phyloP scores from a whole-genome alignment of 805 yeast species.

The Barnettozyma botsteinii region DNA sequence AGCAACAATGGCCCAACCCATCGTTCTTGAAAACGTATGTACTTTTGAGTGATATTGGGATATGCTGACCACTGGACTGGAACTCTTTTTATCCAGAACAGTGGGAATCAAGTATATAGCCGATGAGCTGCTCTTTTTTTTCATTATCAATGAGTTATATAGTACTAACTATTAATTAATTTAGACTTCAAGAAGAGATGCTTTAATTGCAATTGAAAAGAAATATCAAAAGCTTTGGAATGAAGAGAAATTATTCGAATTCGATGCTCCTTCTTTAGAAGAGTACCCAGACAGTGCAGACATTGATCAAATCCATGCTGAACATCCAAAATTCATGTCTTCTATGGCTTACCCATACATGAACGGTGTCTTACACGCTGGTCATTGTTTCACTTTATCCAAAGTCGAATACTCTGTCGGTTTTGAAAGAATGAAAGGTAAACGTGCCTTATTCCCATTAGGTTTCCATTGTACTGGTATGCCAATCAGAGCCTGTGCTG shows the following conservation, averaged over 20 bases:
- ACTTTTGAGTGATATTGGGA: background rate
- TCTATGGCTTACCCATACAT: constrained; percentile 98
- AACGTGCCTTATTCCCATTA: constrained; percentile 85
- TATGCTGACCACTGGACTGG: too few species aligned
- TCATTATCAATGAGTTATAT: background rate
- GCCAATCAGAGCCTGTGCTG: constrained; percentile 96
- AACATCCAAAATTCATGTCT: constrained; percentile 81
- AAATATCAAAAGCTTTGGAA: constrained; percentile 85
- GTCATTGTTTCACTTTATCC: constrained; percentile 92
- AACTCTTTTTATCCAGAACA: too few species aligned
- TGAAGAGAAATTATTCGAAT: constrained; percentile 78
- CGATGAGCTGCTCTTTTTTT: background rate
- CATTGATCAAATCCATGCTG: constrained; percentile 65
- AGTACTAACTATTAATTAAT: background rate
- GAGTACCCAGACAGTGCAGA: constrained; percentile 52
- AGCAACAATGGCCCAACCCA: constrained; percentile 22
- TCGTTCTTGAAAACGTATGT: constrained; percentile 37
- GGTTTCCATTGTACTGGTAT: constrained; percentile 99
- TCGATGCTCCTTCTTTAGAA: constrained; percentile 76
- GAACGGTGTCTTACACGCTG: constrained; percentile 98
- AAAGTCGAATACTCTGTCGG: constrained; percentile 91
- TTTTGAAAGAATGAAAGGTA: constrained; percentile 91
- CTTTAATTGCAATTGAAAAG: constrained; percentile 81
- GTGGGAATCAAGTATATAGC: too few species aligned
- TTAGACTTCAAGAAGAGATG: constrained; percentile 90